Percentiles rank a stretch among this genome's conserved stretches.
phyloP scores from a whole-genome alignment of 2,329 filamentous ascomycete genomes.

The Stagonosporopsis tanaceti region DNA sequence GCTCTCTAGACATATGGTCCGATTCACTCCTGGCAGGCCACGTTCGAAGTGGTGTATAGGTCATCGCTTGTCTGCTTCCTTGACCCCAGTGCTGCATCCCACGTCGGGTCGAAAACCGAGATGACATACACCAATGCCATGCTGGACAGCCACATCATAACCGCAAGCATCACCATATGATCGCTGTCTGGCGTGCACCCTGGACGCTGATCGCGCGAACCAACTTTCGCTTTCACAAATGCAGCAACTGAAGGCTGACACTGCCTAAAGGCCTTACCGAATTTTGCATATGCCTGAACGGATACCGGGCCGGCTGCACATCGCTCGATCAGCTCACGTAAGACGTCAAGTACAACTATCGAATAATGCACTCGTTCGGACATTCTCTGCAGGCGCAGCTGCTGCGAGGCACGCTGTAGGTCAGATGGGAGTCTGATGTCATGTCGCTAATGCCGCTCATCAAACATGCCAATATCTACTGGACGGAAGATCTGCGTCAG shows the following conservation, averaged over 20 bases:
- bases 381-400: not conserved
- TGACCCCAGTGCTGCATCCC: not conserved
- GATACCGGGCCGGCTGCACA: slow-evolving; percentile 15
- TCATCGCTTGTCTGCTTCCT: not conserved
- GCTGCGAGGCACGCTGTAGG: not conserved
- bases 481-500: slow-evolving; percentile 15
- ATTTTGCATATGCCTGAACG: slow-evolving; percentile 3
- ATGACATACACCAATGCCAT: not conserved
- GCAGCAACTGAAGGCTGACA: slow-evolving; percentile 8
- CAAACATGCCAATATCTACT: not conserved
- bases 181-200: slow-evolving; percentile 16
- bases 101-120: not conserved
- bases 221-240: not conserved
- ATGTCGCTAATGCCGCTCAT: not conserved
- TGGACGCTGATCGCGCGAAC: slow-evolving; percentile 15
- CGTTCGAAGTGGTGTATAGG: not conserved
- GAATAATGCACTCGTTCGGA: slow-evolving; percentile 9
- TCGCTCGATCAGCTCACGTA: slow-evolving; percentile 20
- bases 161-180: slow-evolving; percentile 15
- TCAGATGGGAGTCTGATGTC: slow-evolving; percentile 1
- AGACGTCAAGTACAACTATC: slow-evolving; percentile 9
- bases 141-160: slow-evolving; percentile 4
- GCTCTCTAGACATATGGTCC: not conserved
- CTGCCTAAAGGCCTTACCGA: not conserved
- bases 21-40: not conserved